Percentiles rank a stretch among this genome's conserved stretches.
phyloP scores from a whole-genome alignment of 1,284 basidiomycete genomes.

The Apiotrichum veenhuisii region DNA sequence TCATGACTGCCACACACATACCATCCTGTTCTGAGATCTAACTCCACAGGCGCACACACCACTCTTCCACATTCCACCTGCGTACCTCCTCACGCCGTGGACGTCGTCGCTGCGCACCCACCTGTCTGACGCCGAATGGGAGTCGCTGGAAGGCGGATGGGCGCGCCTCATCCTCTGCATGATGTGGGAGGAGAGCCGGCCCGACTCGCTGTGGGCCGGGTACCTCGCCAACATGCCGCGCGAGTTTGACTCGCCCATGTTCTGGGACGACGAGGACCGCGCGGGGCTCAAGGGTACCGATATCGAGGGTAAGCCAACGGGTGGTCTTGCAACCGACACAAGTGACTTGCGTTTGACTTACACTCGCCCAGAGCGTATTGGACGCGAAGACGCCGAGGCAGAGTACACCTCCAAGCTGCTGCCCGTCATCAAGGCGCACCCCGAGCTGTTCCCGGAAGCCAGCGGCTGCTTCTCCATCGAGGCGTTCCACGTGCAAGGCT shows the following conservation, averaged over 20 bases:
- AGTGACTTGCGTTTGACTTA: too few species aligned
- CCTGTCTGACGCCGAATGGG: slow-evolving; percentile 61
- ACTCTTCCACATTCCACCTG: slow-evolving; percentile 78
- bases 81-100: slow-evolving; percentile 70
- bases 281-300: slow-evolving; percentile 70
- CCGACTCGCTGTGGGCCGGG: slow-evolving; percentile 61
- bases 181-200: slow-evolving; percentile 80
- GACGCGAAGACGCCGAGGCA: slow-evolving; percentile 73
- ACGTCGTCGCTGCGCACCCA: slow-evolving; percentile 62
- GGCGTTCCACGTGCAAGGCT: slow-evolving; percentile 85
- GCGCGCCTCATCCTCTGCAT: slow-evolving; percentile 81
- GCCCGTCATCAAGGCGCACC: slow-evolving; percentile 56
- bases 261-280: slow-evolving; percentile 75
- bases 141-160: slow-evolving; percentile 70
- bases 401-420: slow-evolving; percentile 66
- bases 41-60: slow-evolving; percentile 38
- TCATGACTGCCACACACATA: too few species aligned
- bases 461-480: slow-evolving; percentile 64
- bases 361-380: slow-evolving; percentile 71
- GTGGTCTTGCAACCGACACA: too few species aligned
- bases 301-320: slow-evolving; percentile 65
- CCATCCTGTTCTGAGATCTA: too few species aligned
- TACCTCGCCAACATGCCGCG: slow-evolving; percentile 61
- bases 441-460: slow-evolving; percentile 64
- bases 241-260: slow-evolving; percentile 88